Percentiles rank a stretch among this genome's conserved stretches.
Evolutionary conservation across 2,329 filamentous ascomycete genomes (phyloP).

Genomic region (Pseudofabraea citricarpa): DNA sequence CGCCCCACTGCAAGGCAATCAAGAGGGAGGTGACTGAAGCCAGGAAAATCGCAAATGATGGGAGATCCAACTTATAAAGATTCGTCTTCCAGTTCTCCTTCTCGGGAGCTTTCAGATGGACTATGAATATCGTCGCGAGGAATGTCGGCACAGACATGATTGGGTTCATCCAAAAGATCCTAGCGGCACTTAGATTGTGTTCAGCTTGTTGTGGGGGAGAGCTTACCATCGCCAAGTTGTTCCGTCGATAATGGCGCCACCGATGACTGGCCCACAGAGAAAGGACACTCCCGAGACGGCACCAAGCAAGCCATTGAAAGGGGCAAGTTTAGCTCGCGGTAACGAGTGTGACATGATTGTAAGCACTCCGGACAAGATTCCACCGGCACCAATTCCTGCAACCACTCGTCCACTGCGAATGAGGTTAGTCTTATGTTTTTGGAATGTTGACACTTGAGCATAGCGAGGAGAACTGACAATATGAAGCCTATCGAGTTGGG

Average conservation of each 20-base stretch:
- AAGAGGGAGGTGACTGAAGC: constrained; percentile 34
- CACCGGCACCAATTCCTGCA: constrained; percentile 43
- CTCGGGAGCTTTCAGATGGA: too few relatives aligned
- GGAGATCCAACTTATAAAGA: too few relatives aligned
- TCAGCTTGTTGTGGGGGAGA: too few relatives aligned
- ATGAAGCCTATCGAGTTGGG: constrained; percentile 38
- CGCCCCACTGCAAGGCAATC: constrained; percentile 39
- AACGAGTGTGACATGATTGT: constrained; percentile 44
- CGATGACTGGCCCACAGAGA: constrained; percentile 23
- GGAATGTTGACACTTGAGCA: too few relatives aligned
- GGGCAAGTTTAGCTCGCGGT: background rate
- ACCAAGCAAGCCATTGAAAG: constrained; percentile 14
- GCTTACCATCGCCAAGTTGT: constrained; percentile 14
- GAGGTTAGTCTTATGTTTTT: too few relatives aligned
- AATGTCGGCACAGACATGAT: too few relatives aligned
- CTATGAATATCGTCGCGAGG: constrained; percentile 50
- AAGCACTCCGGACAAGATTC: constrained; percentile 42
- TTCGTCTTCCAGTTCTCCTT: too few relatives aligned
- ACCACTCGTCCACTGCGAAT: constrained; percentile 39
- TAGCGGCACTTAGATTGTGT: too few relatives aligned
- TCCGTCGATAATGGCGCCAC: constrained; percentile 4
- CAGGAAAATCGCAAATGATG: too few relatives aligned
- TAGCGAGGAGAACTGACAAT: too few relatives aligned
- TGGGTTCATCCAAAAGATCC: too few relatives aligned
- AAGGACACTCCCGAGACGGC: constrained; percentile 10